Base-by-base conservation (phyloP, 768 basidiomycete species). In the Leccinum aurantiacum region DNA sequence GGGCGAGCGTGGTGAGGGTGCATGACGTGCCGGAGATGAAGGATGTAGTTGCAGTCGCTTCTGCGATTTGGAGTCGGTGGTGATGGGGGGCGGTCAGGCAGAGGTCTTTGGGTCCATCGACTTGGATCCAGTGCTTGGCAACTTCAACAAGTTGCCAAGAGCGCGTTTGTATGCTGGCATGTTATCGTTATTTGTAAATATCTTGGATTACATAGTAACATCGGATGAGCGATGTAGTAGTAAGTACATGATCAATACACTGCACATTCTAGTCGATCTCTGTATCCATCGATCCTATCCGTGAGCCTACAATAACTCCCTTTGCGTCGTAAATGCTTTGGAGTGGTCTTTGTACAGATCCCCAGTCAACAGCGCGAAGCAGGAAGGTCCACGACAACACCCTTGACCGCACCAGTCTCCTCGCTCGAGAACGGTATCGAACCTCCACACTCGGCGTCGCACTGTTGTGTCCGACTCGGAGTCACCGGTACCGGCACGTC, bases 11-110 rank as follows among this genome's bases (percentile, higher is more conserved):
- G 3, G 83, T 96, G 9, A 77, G 96, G 22, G 93, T 97, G 3
- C 95, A 98, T 72, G 89, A 95, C 69, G 83, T 86, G 6, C 73
- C 76, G 44, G 86, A 85, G 60, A 87, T 93, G 79, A 76, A 75
- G 27, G 95, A 98, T 71, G 87, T 89, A 1, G 80, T 93, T 0
- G 76, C 76, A 27, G 80, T 95, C 49, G 79, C 88, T 0, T 82
- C 84, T 64, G 84, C 82, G 6, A 75, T 95, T 3, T 87, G 84
- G 83, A 58, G 48, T 58, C n/a, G 41, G 41, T n/a, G 41, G 41
- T 41, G 17, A 41, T 38, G 11, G 1, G 31, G 10, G 11, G 31
- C 11, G 29, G 29, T 33, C 31, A 31, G 31, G 31, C 0, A 29
- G 29, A 0, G 31, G 10, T 11, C 31, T 31, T 31, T 11, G 31